Evolutionary conservation across 768 basidiomycete species (phyloP).

Genomic region (Leucosporidium scottii): DNA sequence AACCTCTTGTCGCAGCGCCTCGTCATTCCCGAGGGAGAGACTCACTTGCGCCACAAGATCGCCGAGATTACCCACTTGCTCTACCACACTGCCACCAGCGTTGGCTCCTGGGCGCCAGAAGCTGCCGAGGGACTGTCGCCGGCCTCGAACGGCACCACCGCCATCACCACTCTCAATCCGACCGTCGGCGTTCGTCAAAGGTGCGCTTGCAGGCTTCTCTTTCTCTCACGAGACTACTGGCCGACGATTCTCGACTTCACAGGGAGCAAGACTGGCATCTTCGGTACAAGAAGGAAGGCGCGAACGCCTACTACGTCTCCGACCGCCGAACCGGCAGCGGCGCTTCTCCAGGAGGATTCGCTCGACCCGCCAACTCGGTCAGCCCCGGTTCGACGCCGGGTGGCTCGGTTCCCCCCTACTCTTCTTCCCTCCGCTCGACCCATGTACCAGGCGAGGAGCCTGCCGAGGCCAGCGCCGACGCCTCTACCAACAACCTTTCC

Average conservation of each 20-base stretch:
- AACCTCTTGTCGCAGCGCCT: constrained; percentile 16
- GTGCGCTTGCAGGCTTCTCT: too few relatives aligned
- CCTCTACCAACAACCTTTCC: neutral
- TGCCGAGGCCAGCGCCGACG: neutral
- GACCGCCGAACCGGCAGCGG: constrained; percentile 17
- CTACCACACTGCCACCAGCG: constrained; percentile 28
- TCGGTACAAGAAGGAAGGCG: constrained; percentile 22
- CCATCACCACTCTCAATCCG: constrained; percentile 31
- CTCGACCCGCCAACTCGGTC: neutral
- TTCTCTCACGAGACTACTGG: too few relatives aligned
- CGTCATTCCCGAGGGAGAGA: constrained; percentile 34
- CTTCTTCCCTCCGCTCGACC: constrained; percentile 25
- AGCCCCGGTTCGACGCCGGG: neutral
- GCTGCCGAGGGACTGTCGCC: constrained; percentile 27
- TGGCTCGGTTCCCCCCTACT: constrained; percentile 10
- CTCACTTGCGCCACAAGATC: constrained; percentile 34
- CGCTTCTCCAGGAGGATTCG: constrained; percentile 5
- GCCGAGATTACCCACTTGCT: constrained; percentile 36
- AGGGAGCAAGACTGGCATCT: constrained; percentile 31
- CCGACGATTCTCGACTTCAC: neutral
- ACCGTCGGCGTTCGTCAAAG: constrained; percentile 30
- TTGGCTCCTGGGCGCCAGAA: constrained; percentile 19
- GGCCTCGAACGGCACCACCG: constrained; percentile 15
- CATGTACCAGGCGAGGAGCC: constrained; percentile 8
- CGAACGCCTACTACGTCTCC: constrained; percentile 24